Evolutionary conservation across 306 rosid genomes (phyloP), one percentile per base, ranked within the genome.

Genomic region (Notholithocarpus densiflorus): DNA sequence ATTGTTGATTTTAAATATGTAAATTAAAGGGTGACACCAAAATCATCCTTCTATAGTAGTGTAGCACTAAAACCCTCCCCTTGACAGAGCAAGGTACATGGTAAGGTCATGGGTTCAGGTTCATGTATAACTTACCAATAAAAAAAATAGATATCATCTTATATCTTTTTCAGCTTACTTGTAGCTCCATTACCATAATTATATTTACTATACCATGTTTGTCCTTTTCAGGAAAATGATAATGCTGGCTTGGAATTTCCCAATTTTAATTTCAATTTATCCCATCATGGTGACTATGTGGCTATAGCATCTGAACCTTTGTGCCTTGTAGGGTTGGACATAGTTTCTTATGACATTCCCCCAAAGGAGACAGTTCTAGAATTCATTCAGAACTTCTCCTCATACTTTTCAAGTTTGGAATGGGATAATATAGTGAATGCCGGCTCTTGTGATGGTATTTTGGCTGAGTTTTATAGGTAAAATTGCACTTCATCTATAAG

Each of bases 281-380:
- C 97, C 3, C 98, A 94, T 86, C 98, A 92, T 69, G 98, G 97
- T 48, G 97, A 92, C 83, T 91, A 82, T 81, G 98, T 94, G 59
- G 97, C 92, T 19, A 91, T 94, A 82, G 98, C 95, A 78, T 92
- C 97, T 32, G 98, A 91, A 81, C 97, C 98, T 24, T 51, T 94
- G 60, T 92, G 93, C 79, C 89, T 92, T 75, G 98, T 89, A 75
- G 98, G 97, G 65, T 61, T 94, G 81, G 98, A 94, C 79, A 77
- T 94, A 69, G 97, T 94, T 73, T 89, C 91, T 26, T 80, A 59
- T 78, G 86, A 45, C 75, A 71, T 82, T 68, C 97, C 98, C 34
- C 82, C 62, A 56, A 87, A 86, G 55, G 98, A 83, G 84, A 85
- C 92, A 6, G 77, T 83, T 68, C 2, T 54, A 20, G 86, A 86